Conservation (phyloP, 2,329 filamentous ascomycete species). For the Lithohypha guttulata region DNA sequence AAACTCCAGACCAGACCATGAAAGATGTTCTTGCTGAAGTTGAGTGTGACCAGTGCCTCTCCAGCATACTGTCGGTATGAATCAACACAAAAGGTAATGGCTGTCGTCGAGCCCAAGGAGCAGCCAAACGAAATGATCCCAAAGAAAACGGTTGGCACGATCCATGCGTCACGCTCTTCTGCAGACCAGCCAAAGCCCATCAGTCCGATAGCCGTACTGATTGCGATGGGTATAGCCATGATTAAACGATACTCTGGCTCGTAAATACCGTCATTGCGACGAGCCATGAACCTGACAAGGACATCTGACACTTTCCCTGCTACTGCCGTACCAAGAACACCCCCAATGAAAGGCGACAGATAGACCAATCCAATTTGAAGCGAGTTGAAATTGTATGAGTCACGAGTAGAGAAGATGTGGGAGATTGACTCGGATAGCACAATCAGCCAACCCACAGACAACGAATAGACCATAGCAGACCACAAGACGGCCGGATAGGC, state of each 20-base stretch:
- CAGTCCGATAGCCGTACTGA: conserved; percentile 72
- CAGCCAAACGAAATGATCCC: conserved; percentile 88
- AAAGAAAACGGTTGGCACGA: conserved; percentile 88
- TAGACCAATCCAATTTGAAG: conserved; percentile 79
- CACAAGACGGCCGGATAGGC: conserved; percentile 82
- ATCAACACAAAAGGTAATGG: conserved; percentile 90
- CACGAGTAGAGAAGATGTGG: conserved; percentile 60
- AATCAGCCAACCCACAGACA: conserved; percentile 90
- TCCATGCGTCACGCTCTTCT: conserved; percentile 63
- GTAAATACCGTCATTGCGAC: conserved; percentile 83
- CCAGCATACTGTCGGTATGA: conserved; percentile 88
- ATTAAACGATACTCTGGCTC: conserved; percentile 87
- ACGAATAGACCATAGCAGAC: conserved; percentile 73
- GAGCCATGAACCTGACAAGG: conserved; percentile 70
- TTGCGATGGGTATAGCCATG: conserved; percentile 70
- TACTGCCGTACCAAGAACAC: conserved; percentile 80
- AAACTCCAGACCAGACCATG: conserved; percentile 82
- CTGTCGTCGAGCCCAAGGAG: conserved; percentile 75
- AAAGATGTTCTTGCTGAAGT: conserved; percentile 87
- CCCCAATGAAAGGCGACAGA: conserved; percentile 78
- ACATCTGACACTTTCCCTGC: conserved; percentile 80
- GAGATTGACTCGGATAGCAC: conserved; percentile 83
- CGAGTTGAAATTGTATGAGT: conserved; percentile 68
- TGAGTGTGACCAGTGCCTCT: conserved; percentile 86
- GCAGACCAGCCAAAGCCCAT: conserved; percentile 97